These are phyloP conservation scores for Podila verticillata DNA, from an alignment of 192 early-diverging fungal species.

Conservation along the genomic window DNA sequence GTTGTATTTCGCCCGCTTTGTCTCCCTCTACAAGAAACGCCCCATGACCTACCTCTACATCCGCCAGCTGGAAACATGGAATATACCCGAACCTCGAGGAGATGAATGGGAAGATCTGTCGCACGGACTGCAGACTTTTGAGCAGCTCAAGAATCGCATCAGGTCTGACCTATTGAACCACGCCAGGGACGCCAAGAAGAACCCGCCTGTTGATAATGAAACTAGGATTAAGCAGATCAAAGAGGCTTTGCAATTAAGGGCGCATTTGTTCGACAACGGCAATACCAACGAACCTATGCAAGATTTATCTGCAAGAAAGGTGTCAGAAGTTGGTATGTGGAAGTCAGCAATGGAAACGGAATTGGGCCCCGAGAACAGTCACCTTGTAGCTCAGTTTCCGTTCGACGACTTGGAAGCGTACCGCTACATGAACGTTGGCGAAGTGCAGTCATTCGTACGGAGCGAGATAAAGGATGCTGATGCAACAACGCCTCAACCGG, in stretches of 20 bases:
- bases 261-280: background rate
- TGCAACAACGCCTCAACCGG: background rate
- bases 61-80: slow-evolving; percentile 36
- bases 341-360: background rate
- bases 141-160: slow-evolving; percentile 39
- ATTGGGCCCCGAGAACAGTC: background rate
- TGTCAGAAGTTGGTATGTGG: too few species aligned
- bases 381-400: slow-evolving; percentile 1
- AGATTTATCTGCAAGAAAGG: too few species aligned
- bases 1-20: slow-evolving; percentile 32
- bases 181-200: background rate
- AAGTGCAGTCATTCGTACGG: too few species aligned
- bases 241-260: background rate
- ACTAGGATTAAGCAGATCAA: too few species aligned
- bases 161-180: slow-evolving; percentile 3
- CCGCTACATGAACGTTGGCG: too few species aligned
- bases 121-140: slow-evolving; percentile 26
- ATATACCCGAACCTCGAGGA: slow-evolving; percentile 23
- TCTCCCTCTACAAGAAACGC: slow-evolving; percentile 34
- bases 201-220: background rate
- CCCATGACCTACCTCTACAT: slow-evolving; percentile 48
- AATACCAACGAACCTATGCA: background rate
- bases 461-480: background rate
- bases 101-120: slow-evolving; percentile 43
- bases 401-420: background rate